Evolutionary conservation across 2,329 filamentous ascomycete genomes (phyloP).

Genomic region (Colletotrichum zoysiae): DNA sequence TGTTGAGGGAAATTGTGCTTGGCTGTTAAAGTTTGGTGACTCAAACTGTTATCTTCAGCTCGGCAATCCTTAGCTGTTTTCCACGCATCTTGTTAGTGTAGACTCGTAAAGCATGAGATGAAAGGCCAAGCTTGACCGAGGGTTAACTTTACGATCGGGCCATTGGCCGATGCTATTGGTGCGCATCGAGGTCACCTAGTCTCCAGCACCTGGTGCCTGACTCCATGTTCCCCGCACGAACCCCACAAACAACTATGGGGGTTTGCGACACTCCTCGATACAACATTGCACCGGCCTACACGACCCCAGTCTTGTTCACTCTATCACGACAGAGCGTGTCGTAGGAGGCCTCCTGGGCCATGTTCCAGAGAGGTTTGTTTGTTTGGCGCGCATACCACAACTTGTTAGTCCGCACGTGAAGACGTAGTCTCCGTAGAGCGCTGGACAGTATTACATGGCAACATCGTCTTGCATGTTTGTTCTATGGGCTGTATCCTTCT

Average conservation of each 20-base stretch:
- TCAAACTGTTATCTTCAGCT: too few species aligned
- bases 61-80: too few species aligned
- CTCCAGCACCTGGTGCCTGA: slow-evolving; percentile 14
- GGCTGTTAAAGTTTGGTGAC: too few species aligned
- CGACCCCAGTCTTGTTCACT: slow-evolving; percentile 13
- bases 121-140: slow-evolving; percentile 14
- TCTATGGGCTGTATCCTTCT: not conserved
- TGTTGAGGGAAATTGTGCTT: too few species aligned
- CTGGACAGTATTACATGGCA: not conserved
- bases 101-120: not conserved
- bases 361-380: not conserved
- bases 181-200: slow-evolving; percentile 26
- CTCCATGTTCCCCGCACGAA: slow-evolving; percentile 32
- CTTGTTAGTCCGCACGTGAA: not conserved
- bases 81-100: not conserved
- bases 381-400: slow-evolving; percentile 34
- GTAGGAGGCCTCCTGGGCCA: slow-evolving; percentile 6
- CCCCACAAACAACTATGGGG: slow-evolving; percentile 23
- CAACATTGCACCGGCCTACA: slow-evolving; percentile 36
- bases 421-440: not conserved
- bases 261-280: slow-evolving; percentile 24
- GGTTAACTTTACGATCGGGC: not conserved
- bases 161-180: slow-evolving; percentile 19
- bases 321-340: not conserved
- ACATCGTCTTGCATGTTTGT: not conserved